These are phyloP conservation scores for Datura wrightii DNA, from an alignment of 257 asterid genomes.

Conservation along the genomic window DNA sequence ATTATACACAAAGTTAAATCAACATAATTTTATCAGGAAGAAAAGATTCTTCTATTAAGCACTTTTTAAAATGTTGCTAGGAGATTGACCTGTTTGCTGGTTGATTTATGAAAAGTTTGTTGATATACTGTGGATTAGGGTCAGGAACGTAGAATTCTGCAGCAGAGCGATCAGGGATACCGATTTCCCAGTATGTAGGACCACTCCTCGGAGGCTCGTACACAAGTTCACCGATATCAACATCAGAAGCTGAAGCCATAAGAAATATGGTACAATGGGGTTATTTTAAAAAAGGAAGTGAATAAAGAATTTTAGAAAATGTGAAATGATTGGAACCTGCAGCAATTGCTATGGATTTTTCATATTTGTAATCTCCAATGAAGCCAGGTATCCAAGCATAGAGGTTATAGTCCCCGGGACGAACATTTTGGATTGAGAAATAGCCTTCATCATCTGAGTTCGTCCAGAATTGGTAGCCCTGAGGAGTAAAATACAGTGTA, in stretches of 20 bases:
- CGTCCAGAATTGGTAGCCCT: conserved; percentile 93
- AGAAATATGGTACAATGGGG: not conserved
- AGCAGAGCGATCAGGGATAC: conserved; percentile 88
- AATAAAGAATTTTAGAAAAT: not conserved
- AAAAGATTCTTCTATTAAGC: not conserved
- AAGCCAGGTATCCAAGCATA: conserved; percentile 86
- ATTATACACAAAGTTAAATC: not conserved
- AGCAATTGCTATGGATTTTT: conserved; percentile 53
- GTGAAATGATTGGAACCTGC: conserved; percentile 51
- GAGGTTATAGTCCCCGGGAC: conserved; percentile 68
- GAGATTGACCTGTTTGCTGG: conserved; percentile 61
- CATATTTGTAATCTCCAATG: conserved; percentile 72
- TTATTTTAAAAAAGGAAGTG: not conserved
- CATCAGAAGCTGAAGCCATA: conserved; percentile 49
- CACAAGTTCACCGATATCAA: conserved; percentile 61
- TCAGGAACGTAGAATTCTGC: conserved; percentile 82
- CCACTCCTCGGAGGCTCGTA: conserved; percentile 77
- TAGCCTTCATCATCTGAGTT: conserved; percentile 62
- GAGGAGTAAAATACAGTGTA: conserved; percentile 26
- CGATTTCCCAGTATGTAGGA: conserved; percentile 91
- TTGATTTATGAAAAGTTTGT: conserved; percentile 61
- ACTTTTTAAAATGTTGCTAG: not conserved
- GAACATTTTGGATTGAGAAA: conserved; percentile 60
- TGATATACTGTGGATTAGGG: conserved; percentile 70
- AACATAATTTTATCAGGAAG: not conserved